These are phyloP conservation scores for Triangularia verruculosa DNA, from an alignment of 2,329 filamentous ascomycete species.

Conservation along the genomic window DNA sequence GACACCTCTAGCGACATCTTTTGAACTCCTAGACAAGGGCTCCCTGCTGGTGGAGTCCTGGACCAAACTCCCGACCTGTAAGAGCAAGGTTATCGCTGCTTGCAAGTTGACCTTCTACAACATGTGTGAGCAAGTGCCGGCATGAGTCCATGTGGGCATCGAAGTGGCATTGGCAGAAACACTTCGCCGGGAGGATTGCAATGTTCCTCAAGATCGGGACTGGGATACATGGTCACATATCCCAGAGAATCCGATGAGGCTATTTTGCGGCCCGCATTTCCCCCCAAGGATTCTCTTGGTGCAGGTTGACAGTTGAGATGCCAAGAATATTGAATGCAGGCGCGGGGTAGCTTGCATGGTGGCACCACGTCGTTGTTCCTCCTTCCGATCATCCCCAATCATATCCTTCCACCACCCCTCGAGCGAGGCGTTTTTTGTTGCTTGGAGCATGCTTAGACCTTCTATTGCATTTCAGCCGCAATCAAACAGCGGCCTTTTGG, in stretches of 20 bases:
- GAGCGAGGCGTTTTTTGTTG: background rate
- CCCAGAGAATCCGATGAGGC: background rate
- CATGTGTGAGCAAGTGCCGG: background rate
- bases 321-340: conserved; percentile 5
- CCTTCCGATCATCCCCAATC: background rate
- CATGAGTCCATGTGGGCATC: background rate
- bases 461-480: background rate
- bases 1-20: background rate
- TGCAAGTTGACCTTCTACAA: background rate
- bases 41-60: background rate
- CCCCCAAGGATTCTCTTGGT: background rate
- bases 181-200: background rate
- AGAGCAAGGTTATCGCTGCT: background rate
- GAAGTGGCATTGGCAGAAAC: background rate
- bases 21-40: background rate
- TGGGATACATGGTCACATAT: no score
- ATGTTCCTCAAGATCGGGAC: background rate
- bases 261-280: background rate
- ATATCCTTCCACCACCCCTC: background rate
- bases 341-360: background rate
- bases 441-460: background rate
- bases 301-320: background rate
- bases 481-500: background rate
- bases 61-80: background rate
- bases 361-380: background rate